Conservation (phyloP, 23 red algal species). For the Rhodosorus marinus region DNA sequence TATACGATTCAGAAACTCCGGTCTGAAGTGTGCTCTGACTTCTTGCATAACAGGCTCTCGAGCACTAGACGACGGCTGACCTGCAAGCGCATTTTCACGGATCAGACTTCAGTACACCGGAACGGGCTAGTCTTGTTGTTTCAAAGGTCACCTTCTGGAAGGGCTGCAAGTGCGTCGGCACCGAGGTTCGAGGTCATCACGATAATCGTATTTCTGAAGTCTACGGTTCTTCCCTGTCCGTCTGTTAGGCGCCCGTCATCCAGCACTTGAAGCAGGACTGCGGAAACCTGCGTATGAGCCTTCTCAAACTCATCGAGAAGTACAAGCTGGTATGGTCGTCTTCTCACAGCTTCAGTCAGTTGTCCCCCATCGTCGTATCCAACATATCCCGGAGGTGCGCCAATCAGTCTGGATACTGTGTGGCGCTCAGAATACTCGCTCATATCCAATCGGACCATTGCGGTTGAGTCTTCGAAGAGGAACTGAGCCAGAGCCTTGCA, state of each 20-base stretch:
- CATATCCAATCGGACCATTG: conserved; percentile 40
- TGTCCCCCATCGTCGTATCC: conserved; percentile 56
- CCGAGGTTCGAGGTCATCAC: conserved; percentile 42
- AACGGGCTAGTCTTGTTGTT: too few relatives aligned
- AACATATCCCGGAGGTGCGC: conserved; percentile 46
- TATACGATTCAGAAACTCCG: conserved; percentile 40
- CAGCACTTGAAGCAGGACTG: conserved; percentile 25
- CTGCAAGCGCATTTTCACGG: too few relatives aligned
- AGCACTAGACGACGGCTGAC: conserved; percentile 2
- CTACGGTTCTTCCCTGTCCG: conserved; percentile 30
- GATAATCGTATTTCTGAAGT: conserved; percentile 38
- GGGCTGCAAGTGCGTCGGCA: conserved; percentile 8
- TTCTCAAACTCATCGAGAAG: conserved; percentile 63
- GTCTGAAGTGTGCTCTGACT: conserved; percentile 14
- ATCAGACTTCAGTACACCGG: too few relatives aligned
- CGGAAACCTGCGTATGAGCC: conserved; percentile 16
- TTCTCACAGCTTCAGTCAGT: conserved; percentile 35
- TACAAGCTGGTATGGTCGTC: conserved; percentile 34
- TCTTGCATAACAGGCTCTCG: conserved; percentile 11
- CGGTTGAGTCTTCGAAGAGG: conserved; percentile 19
- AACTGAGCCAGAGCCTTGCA: conserved; percentile 25
- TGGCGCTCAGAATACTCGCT: conserved; percentile 47
- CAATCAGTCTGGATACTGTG: conserved; percentile 33
- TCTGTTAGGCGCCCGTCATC: conserved; percentile 45
- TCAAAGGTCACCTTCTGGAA: conserved; percentile 10